Evolutionary conservation across 2,329 filamentous ascomycete species (phyloP).

Genomic region (Cercospora sojina): DNA sequence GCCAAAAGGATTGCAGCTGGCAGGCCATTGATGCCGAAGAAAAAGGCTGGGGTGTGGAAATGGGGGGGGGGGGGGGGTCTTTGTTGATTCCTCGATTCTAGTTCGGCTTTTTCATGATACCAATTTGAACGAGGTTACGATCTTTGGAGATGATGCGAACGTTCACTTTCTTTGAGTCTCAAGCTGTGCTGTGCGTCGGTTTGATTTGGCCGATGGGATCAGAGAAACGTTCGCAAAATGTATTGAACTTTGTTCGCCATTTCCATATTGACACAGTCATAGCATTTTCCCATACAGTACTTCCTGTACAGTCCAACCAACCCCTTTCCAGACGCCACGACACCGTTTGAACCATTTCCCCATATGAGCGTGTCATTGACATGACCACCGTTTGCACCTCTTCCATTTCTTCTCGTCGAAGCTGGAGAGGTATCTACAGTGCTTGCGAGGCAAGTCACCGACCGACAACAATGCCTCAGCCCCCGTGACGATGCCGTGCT

Average conservation of each 20-base stretch:
- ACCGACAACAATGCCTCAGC: neutral
- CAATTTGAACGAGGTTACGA: constrained; percentile 10
- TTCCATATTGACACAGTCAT: constrained; percentile 1
- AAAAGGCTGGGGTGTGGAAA: neutral
- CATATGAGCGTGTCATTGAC: neutral
- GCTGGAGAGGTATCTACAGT: neutral
- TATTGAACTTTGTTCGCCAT: neutral
- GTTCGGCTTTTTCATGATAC: constrained; percentile 7
- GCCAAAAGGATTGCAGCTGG: neutral
- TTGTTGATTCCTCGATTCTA: neutral
- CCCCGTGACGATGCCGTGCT: neutral
- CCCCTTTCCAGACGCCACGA: neutral
- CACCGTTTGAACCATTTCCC: neutral
- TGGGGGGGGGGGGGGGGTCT: too few species aligned
- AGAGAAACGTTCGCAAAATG: neutral
- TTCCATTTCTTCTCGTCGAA: neutral
- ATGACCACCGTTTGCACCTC: neutral
- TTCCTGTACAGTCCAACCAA: constrained; percentile 1
- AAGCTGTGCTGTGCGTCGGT: too few species aligned
- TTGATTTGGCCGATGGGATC: too few species aligned
- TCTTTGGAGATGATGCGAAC: neutral
- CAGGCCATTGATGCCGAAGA: neutral
- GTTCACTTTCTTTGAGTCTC: too few species aligned
- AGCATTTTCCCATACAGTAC: neutral
- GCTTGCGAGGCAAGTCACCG: neutral